These are phyloP conservation scores for Pichia inconspicua DNA, from an alignment of 1,139 yeast genomes.

Conservation along the genomic window DNA sequence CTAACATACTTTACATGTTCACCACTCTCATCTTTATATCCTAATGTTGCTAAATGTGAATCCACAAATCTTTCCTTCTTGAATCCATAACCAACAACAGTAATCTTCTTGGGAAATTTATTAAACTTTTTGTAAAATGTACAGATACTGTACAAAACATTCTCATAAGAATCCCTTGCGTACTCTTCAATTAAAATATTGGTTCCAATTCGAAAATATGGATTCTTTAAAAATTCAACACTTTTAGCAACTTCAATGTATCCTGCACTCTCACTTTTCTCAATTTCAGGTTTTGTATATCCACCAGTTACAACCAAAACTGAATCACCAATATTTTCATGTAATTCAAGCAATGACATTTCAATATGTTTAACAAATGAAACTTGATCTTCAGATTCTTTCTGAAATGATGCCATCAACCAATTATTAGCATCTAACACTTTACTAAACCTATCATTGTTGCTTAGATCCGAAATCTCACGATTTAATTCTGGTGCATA, in stretches of 20 bases:
- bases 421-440: conserved; percentile 48
- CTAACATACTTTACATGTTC: conserved; percentile 46
- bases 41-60: conserved; percentile 48
- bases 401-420: conserved; percentile 59
- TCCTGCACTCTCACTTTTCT: conserved; percentile 48
- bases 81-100: conserved; percentile 69
- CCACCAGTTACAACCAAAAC: conserved; percentile 63
- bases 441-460: conserved; percentile 3
- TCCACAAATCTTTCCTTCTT: conserved; percentile 52
- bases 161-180: conserved; percentile 79
- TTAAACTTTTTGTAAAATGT: conserved; percentile 44
- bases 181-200: conserved; percentile 48
- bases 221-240: conserved; percentile 9
- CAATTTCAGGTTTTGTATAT: conserved; percentile 45
- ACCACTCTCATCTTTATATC: conserved; percentile 13
- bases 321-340: conserved; percentile 24
- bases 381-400: conserved; percentile 59
- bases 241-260: conserved; percentile 28
- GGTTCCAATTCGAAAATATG: conserved; percentile 5
- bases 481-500: conserved; percentile 12
- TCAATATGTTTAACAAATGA: conserved; percentile 59
- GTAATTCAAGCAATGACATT: conserved; percentile 31
- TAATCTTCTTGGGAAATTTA: conserved; percentile 43
- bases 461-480: background rate
- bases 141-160: conserved; percentile 55